These are phyloP conservation scores for Tolypocladium ovalisporum DNA, from an alignment of 2,329 filamentous ascomycete species.

Conservation along the genomic window DNA sequence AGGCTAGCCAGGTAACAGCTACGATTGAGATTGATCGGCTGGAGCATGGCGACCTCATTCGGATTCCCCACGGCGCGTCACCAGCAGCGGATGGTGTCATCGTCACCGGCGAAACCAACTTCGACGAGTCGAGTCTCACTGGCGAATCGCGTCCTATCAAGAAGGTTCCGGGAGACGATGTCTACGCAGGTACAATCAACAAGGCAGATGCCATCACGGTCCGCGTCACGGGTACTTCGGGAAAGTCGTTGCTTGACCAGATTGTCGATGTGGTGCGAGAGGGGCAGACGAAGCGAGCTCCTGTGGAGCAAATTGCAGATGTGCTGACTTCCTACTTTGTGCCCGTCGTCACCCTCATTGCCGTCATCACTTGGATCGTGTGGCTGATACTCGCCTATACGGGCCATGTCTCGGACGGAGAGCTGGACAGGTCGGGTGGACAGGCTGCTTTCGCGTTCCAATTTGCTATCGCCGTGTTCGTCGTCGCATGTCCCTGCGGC, in stretches of 20 bases:
- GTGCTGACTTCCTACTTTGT: constrained; percentile 67
- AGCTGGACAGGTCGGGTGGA: constrained; percentile 46
- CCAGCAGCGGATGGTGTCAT: constrained; percentile 74
- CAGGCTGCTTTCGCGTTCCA: constrained; percentile 67
- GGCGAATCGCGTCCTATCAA: constrained; percentile 60
- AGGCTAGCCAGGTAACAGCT: constrained; percentile 24
- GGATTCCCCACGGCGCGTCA: constrained; percentile 67
- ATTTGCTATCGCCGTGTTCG: constrained; percentile 78
- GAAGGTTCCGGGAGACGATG: constrained; percentile 51
- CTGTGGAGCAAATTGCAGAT: constrained; percentile 66
- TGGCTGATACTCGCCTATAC: constrained; percentile 58
- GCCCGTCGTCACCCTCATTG: constrained; percentile 58
- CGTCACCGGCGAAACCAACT: constrained; percentile 50
- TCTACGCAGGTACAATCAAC: constrained; percentile 68
- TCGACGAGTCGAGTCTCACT: constrained; percentile 87
- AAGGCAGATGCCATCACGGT: constrained; percentile 52
- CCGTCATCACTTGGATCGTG: constrained; percentile 58
- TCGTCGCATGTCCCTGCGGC: constrained; percentile 78
- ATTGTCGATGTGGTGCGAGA: constrained; percentile 69
- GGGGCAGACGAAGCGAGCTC: constrained; percentile 64
- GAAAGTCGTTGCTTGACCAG: constrained; percentile 67
- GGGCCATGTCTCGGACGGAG: constrained; percentile 44
- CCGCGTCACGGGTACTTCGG: constrained; percentile 51
- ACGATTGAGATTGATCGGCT: constrained; percentile 54
- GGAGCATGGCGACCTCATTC: constrained; percentile 63